These are phyloP conservation scores for Microstegium vimineum DNA, from an alignment of 176 grass and related monocot genomes.

Conservation along the genomic window DNA sequence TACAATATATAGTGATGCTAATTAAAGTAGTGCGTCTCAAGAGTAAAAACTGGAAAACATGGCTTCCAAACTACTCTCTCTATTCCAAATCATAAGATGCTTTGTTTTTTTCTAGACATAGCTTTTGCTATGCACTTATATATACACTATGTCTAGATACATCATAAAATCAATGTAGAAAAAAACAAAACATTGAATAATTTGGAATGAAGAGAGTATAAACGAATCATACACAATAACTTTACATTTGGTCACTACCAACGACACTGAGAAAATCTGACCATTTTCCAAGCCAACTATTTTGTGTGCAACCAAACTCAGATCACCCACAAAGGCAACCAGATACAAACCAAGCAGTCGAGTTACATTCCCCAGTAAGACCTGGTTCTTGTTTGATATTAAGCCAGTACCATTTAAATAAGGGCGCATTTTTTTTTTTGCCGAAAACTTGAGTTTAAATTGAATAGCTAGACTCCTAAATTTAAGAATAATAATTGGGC, in stretches of 20 bases:
- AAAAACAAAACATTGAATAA: neutral
- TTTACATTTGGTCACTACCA: neutral
- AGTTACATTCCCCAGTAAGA: neutral
- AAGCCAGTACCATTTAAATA: neutral
- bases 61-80: neutral
- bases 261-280: neutral
- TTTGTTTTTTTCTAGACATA: no score
- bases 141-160: no score
- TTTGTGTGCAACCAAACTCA: neutral
- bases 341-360: neutral
- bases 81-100: no score
- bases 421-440: neutral
- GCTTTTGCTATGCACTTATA: no score
- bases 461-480: neutral
- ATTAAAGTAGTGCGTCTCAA: neutral
- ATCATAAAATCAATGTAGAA: no score
- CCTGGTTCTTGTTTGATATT: neutral
- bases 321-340: neutral
- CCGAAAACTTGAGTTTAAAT: neutral
- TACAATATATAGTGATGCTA: conserved; percentile 4
- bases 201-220: no score
- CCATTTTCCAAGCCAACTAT: neutral
- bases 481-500: neutral
- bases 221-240: neutral
- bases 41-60: neutral